phyloP scores from a whole-genome alignment of 2,329 filamentous ascomycete species.

The Aspergillus costaricaensis region DNA sequence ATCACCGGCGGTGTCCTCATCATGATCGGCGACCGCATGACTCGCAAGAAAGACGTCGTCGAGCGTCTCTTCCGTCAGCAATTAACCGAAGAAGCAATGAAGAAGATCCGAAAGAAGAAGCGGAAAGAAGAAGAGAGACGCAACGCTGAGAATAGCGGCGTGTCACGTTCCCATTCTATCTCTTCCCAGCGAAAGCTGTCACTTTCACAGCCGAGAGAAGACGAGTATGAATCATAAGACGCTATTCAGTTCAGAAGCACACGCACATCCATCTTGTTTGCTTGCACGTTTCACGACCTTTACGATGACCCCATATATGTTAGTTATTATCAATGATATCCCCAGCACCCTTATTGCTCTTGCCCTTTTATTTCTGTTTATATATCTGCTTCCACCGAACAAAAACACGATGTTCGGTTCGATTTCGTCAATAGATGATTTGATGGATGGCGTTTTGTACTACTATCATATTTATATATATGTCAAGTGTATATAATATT shows the following conservation, averaged over 20 bases:
- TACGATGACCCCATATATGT: not conserved
- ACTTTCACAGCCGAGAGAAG: not conserved
- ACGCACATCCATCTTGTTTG: no score
- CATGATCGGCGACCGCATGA: constrained; percentile 71
- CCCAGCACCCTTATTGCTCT: not conserved
- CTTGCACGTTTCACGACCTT: not conserved
- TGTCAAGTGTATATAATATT: no score
- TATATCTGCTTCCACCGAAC: no score
- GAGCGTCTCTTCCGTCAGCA: constrained; percentile 76
- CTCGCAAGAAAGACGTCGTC: constrained; percentile 82
- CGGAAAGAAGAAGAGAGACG: constrained; percentile 30
- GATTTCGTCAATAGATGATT: no score
- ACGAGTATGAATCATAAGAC: not conserved
- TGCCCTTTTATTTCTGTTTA: not conserved
- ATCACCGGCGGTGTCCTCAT: constrained; percentile 76
- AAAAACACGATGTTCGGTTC: no score
- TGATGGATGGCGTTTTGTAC: no score
- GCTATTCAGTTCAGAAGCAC: no score
- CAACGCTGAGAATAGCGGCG: not conserved
- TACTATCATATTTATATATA: no score
- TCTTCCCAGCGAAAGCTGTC: not conserved
- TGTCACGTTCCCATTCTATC: constrained; percentile 23
- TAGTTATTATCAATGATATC: not conserved
- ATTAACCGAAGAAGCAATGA: constrained; percentile 67
- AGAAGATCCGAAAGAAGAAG: constrained; percentile 55